Percentiles rank a stretch among this genome's conserved stretches.
Evolutionary conservation across 441 rosid species (phyloP).

Genomic region (Theobroma grandiflorum): DNA sequence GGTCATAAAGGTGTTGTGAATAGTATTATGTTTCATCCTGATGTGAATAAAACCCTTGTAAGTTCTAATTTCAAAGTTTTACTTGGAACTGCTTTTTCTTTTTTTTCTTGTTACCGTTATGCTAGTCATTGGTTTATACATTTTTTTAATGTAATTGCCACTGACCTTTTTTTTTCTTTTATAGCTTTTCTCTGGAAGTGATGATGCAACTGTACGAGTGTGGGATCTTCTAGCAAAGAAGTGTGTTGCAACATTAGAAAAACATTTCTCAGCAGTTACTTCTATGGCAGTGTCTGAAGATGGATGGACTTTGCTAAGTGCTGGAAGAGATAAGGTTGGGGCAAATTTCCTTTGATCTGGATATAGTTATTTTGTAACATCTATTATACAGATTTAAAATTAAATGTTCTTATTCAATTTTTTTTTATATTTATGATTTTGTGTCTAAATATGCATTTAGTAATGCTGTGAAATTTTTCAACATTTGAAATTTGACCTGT

Average conservation of each 20-base stretch:
- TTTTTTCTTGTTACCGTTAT: not conserved
- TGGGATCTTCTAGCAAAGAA: constrained; percentile 93
- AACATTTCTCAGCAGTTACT: constrained; percentile 84
- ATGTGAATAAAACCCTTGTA: constrained; percentile 67
- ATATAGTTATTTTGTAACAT: not conserved
- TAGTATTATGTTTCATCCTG: constrained; percentile 82
- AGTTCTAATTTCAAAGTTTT: constrained; percentile 32
- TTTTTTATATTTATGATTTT: not conserved
- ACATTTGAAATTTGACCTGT: not conserved
- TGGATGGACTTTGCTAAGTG: constrained; percentile 80
- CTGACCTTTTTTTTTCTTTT: constrained; percentile 25
- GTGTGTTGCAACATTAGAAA: constrained; percentile 71
- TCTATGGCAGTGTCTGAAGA: constrained; percentile 84
- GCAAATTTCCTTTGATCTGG: constrained; percentile 25
- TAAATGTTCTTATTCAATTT: not conserved
- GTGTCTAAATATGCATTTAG: not conserved
- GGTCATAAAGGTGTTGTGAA: constrained; percentile 93
- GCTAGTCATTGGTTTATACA: not conserved
- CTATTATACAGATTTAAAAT: not conserved
- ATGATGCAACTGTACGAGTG: constrained; percentile 83
- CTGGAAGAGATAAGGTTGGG: constrained; percentile 92
- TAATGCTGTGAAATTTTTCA: not conserved
- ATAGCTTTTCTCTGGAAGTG: constrained; percentile 92
- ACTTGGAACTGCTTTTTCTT: not conserved
- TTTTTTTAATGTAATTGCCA: constrained; percentile 17